Evolutionary conservation across 139 green algal species (phyloP), one percentile per base, ranked within the genome.

Genomic region (Nannochloris sp.): DNA sequence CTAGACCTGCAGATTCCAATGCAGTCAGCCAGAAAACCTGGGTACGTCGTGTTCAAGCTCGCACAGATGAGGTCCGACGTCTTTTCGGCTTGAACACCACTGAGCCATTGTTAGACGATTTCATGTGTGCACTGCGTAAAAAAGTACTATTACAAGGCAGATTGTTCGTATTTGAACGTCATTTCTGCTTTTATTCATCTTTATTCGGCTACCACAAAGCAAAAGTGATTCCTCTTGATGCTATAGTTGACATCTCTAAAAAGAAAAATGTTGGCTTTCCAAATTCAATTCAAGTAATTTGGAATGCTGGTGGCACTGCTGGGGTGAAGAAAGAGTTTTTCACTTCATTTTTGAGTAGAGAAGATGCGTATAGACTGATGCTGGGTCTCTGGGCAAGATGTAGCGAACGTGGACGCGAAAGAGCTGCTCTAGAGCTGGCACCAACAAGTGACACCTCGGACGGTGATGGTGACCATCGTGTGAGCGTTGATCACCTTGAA

Each of bases 141-240:
- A 67, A 66, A n/a, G 64, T 89, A 5, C 62, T 88, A 19, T 54
- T 79, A 48, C 83, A 90, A 60, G 84, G 84, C 2, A 68, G 83
- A 13, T 69, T 90, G 68, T 89, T 85, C 60, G 57, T 96, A 6
- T 96, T 95, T 44, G 70, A 86, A 24, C 65, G 81, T 10, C 82
- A 90, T 68, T 61, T 96, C 8, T 92, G 89, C 76, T 96, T 96
- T 76, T 82, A 89, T 45, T 85, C 71, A n/a, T 90, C 85, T 65
- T 56, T 96, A 3, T 96, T 96, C 63, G 87, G 89, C 15, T 90
- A 89, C 54, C 44, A 72, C 10, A 96, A 89, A 66, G 68, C 75
- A 2, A 85, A 83, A 56, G 53, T 76, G 25, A 84, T 95, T 27
- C 81, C 86, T 3, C 60, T 94, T n/a, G 60, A 79, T 65, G 79